Base-by-base conservation (phyloP, 2,329 filamentous ascomycete genomes). In the Aspergillus fumigatiaffinis region DNA sequence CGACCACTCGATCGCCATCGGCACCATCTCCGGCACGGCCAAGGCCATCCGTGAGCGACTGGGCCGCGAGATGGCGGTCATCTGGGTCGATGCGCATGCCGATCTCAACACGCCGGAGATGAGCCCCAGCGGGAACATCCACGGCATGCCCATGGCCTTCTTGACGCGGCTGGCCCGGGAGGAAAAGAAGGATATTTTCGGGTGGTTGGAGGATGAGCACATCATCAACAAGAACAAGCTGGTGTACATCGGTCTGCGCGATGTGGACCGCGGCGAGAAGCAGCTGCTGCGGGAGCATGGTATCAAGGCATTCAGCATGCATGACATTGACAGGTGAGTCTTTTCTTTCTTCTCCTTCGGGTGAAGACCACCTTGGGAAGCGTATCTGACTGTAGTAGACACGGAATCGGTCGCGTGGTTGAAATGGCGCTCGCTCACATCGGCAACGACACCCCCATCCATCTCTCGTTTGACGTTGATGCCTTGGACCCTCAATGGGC, bases 341-440 rank as follows among this genome's bases (percentile, higher is more conserved):
- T 51, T 25, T 32, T 20, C 23, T 49, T 26, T 14, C 6, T 17
- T 10, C 51, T 51, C 8, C 29, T 23, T 46, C 17, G 9, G 25
- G 20, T 25, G 6, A 8, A 17, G 23, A n/a, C 10, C 29, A n/a
- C 8, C 8, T 23, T 49, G 17, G 10, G 14, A 44, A 38, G 17
- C 44, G 51, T 51, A 14, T 20, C 54, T 61, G 28, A 57, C 51
- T 17, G 50, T 62, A 92, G 91, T 62, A 92, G 91, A 54, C 83
- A 97, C 71, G 94, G 94, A 50, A 99, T 99, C 68, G 94, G 94
- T 55, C 89, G 88, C 63, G 91, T 99, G 63, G 92, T 99, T 79
- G 94, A 97, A 70, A 96, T 97, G 93, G 93, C 93, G n/a, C 83
- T 99, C 53, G 93, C 88, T 32, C 92, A 97, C 80, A 96, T 97